These are phyloP conservation scores for Mycena leptocephala DNA, from an alignment of 768 basidiomycete species.

Conservation along the genomic window DNA sequence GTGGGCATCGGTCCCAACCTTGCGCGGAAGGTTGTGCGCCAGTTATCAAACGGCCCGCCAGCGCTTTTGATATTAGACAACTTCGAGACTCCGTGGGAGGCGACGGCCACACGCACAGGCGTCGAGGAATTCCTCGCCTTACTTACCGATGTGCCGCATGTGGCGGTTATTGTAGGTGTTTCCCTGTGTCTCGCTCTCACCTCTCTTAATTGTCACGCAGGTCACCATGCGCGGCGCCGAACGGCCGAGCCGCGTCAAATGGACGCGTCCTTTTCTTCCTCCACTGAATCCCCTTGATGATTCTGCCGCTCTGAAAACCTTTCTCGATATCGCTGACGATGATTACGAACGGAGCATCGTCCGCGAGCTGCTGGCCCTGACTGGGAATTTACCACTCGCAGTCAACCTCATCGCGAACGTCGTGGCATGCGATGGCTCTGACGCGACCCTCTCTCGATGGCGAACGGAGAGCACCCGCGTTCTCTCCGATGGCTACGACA, in stretches of 20 bases:
- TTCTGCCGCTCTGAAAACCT: slow-evolving; percentile 4
- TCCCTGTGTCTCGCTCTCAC: not conserved
- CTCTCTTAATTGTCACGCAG: not conserved
- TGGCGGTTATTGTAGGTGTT: slow-evolving; percentile 8
- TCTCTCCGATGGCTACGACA: slow-evolving; percentile 13
- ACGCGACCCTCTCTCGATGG: slow-evolving; percentile 5
- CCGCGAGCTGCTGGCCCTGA: not conserved
- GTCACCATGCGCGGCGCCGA: slow-evolving; percentile 26
- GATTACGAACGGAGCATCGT: not conserved
- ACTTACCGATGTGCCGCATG: not conserved
- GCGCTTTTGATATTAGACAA: not conserved
- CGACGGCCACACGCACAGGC: not conserved
- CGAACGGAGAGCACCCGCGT: not conserved
- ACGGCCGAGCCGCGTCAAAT: not conserved
- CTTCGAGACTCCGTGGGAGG: slow-evolving; percentile 19
- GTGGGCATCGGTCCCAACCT: not conserved
- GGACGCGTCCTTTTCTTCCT: slow-evolving; percentile 16
- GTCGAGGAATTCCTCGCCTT: slow-evolving; percentile 19
- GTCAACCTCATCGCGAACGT: slow-evolving; percentile 17
- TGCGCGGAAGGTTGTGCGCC: not conserved
- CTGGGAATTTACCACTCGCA: slow-evolving; percentile 18
- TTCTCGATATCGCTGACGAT: slow-evolving; percentile 24
- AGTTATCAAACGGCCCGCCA: not conserved
- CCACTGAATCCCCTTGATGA: not conserved
- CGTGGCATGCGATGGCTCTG: slow-evolving; percentile 3